Conservation (phyloP, 768 basidiomycete species). For the Dendrothele bispora region DNA sequence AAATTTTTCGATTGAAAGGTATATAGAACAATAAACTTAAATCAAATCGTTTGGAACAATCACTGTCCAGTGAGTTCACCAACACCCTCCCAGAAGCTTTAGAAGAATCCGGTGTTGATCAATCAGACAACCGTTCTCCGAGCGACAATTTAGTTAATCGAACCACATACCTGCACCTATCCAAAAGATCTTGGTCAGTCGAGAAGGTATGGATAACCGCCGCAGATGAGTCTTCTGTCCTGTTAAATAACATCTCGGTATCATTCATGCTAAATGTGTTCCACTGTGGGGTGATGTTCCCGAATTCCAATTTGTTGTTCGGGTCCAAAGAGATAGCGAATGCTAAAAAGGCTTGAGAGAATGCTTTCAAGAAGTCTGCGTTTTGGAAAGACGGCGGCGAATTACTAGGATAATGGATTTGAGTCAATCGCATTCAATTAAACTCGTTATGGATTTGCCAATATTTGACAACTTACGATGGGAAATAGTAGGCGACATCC, state of each 20-base stretch:
- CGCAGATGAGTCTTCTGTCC: slow-evolving; percentile 22
- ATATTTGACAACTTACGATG: slow-evolving; percentile 34
- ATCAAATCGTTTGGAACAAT: too few relatives aligned
- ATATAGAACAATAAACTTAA: too few relatives aligned
- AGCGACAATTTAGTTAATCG: background rate
- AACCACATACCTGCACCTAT: slow-evolving; percentile 34
- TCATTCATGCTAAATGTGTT: slow-evolving; percentile 20
- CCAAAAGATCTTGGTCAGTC: slow-evolving; percentile 30
- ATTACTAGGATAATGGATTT: too few relatives aligned
- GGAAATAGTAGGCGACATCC: slow-evolving; percentile 42
- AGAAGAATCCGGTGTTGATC: background rate
- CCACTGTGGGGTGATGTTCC: slow-evolving; percentile 36
- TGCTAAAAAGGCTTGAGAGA: slow-evolving; percentile 36
- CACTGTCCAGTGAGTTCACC: slow-evolving; percentile 23
- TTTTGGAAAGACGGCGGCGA: slow-evolving; percentile 36
- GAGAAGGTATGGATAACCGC: slow-evolving; percentile 27
- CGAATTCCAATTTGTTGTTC: slow-evolving; percentile 19
- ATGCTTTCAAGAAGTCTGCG: slow-evolving; percentile 33
- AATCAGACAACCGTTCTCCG: too few relatives aligned
- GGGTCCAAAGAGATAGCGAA: slow-evolving; percentile 30
- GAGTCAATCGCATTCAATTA: too few relatives aligned
- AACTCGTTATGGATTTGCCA: background rate
- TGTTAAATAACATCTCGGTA: slow-evolving; percentile 50
- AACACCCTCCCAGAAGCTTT: slow-evolving; percentile 33
- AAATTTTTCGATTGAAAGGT: too few relatives aligned